Base-by-base conservation (phyloP, 345 rosid species). In the Psidium guajava region DNA sequence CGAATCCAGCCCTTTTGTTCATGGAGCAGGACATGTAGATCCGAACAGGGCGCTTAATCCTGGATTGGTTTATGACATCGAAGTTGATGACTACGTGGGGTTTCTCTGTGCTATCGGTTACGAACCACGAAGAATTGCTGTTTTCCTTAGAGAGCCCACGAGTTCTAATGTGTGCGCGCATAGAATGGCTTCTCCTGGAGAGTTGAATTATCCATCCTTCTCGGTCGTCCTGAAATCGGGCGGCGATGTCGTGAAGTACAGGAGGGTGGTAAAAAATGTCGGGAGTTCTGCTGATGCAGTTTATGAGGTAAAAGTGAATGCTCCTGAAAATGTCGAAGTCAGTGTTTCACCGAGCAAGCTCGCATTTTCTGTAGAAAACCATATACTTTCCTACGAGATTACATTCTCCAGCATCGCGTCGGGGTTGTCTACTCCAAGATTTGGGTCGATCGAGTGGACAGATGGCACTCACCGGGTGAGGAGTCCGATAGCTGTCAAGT, bases 81-180 rank as follows among this genome's bases (percentile, higher is more conserved):
- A 93, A n/a, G 82, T 84, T 0, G 83, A 58, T 9, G 93, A 93
- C 27, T 95, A 96, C 27, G 83, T 95, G 0, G 84, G 94, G 1
- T 97, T 97, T 89, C 97, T 97, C 73, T 97, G 98, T 83, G 89
- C 98, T 22, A 91, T 92, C 44, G 99, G 98, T n/a, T 97, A 95
- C 51, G 90, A 88, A 82, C 58, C 90, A 0, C 83, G 85, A 5
- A 90, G 91, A 57, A 94, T 97, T 64, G 86, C 94, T 3, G 92
- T 97, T 27, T 94, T 95, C 82, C 77, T 90, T 42, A 89, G 90
- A 14, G 95, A 91, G 87, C 88, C 96, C 50, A 74, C 57, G 49
- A 88, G 90, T 56, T 56, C 82, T 51, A 86, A 89, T 52, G 56
- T 90, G 2, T 95, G 98, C 10, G 86, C 86, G 6, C 82, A 77